Base-by-base conservation (phyloP, 306 rosid species). In the Ziziphus jujuba region DNA sequence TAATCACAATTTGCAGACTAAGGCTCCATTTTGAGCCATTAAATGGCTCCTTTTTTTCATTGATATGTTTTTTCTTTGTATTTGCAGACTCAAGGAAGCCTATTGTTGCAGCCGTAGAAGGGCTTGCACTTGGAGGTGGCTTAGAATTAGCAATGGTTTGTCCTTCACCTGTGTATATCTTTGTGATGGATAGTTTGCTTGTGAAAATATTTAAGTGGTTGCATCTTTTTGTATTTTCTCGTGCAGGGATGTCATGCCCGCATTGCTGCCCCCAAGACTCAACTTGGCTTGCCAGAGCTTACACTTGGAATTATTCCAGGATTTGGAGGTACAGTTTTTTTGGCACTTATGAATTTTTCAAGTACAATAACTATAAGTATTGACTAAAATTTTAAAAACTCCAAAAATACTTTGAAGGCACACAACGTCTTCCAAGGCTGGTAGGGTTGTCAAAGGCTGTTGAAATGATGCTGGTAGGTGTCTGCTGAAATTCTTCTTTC, bases 51-150 rank as follows among this genome's bases (percentile, higher is more conserved):
- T 52, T 16, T 13, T 38, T 5, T 36, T 49, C 48, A 48, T 23
- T 60, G 61, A 17, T 28, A 33, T 24, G 0, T 28, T 7, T 11
- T 47, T 25, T 7, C 47, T 66, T 66, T 66, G 66, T 75, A 45
- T 71, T 63, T 23, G 50, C 84, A 95, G 99, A 88, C 82, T 91
- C 85, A 7, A 88, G 83, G 77, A 95, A 87, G 81, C 99, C 99
- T 55, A 75, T 88, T 59, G 99, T 95, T 75, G 99, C 99, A 44
- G 96, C 97, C 25, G 72, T 95, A 0, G 82, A 85, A 78, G 97
- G 99, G 58, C 99, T 95, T 77, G 99, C 99, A 25, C 90, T 95
- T 17, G 99, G 99, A 71, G 99, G 99, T 75, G 99, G 99, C 72
- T 82, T 95, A 76, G 99, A 95, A 70, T 65, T 95, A 75, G 96